Base-by-base conservation (phyloP, 352 stramenopile genomes). In the Phytophthora pistaciae region DNA sequence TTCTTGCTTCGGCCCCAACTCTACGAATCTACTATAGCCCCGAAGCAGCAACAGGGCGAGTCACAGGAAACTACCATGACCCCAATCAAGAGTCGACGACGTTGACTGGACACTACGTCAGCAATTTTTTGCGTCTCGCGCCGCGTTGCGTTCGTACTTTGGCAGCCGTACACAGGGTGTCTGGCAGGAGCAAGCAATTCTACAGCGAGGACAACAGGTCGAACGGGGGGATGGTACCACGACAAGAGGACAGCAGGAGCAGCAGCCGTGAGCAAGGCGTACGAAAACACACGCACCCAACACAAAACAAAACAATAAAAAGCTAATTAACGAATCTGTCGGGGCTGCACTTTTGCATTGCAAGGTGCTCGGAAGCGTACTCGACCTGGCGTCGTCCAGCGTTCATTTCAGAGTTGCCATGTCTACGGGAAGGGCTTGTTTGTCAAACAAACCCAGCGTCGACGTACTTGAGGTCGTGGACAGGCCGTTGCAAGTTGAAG, bases 291-390 rank as follows among this genome's bases (percentile, higher is more conserved):
- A 13, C 38, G 49, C 55, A 65, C 55, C 55, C 23, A 52, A 72
- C 54, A 64, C 57, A 62, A 27, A 27, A n/a, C 63, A 38, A 68
- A 76, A 63, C 56, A 66, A 70, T 70, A 77, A 77, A 76, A 72
- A 77, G 21, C 53, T 77, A 77, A 77, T 77, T 73, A 77, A 66
- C 64, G 36, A 64, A 59, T 56, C 53, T 61, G 56, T 59, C 48
- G 50, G 54, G 57, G 53, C 60, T 73, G 29, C 53, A 61, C 54
- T 60, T 70, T 57, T 31, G 11, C 10, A 25, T 61, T 31, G 11
- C 10, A 25, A 49, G 40, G 14, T 13, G 42, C 5, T 49, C 42
- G 36, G 3, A n/a, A 8, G n/a, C 8, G 31, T 5, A 46, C 23
- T 29, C 16, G 8, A 1, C 29, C 29, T 33, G 29, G 7, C 29